phyloP scores from a whole-genome alignment of 176 grass and related monocot species.

The Elaeis guineensis region DNA sequence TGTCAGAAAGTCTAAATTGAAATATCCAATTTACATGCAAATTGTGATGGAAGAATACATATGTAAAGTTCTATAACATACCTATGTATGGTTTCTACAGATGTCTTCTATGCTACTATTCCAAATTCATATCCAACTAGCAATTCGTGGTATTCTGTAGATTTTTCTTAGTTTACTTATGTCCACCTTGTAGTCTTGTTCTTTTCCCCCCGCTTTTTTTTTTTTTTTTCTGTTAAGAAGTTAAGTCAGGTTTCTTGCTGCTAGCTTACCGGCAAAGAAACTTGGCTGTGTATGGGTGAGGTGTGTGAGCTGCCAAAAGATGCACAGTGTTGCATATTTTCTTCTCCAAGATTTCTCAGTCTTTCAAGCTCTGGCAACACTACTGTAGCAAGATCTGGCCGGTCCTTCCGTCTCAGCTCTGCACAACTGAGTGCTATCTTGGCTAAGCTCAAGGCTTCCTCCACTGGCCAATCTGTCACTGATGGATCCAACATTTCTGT shows the following conservation, averaged over 20 bases:
- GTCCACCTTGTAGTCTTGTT: no score
- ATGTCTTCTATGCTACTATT: no score
- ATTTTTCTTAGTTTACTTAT: neutral
- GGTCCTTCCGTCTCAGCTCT: slow-evolving; percentile 32
- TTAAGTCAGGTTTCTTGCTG: neutral
- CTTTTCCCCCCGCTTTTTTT: no score
- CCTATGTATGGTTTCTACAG: no score
- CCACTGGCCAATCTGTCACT: slow-evolving; percentile 26
- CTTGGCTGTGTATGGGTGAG: slow-evolving; percentile 4
- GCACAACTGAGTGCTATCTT: slow-evolving; percentile 23
- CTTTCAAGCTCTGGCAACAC: slow-evolving; percentile 34
- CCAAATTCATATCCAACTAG: neutral
- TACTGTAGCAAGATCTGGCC: slow-evolving; percentile 28
- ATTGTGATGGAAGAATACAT: no score
- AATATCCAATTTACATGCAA: no score
- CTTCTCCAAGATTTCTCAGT: slow-evolving; percentile 23
- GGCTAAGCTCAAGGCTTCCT: slow-evolving; percentile 23
- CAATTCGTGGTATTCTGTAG: neutral
- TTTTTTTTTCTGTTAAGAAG: no score
- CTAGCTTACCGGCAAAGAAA: slow-evolving; percentile 14
- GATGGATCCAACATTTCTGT: slow-evolving; percentile 25
- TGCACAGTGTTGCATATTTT: neutral
- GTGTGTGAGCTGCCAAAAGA: no score
- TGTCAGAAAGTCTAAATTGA: no score
- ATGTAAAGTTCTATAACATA: no score